Evolutionary conservation across 129 eudicot species (phyloP), one percentile per base, ranked within the genome.

Genomic region (Deinandra increscens): DNA sequence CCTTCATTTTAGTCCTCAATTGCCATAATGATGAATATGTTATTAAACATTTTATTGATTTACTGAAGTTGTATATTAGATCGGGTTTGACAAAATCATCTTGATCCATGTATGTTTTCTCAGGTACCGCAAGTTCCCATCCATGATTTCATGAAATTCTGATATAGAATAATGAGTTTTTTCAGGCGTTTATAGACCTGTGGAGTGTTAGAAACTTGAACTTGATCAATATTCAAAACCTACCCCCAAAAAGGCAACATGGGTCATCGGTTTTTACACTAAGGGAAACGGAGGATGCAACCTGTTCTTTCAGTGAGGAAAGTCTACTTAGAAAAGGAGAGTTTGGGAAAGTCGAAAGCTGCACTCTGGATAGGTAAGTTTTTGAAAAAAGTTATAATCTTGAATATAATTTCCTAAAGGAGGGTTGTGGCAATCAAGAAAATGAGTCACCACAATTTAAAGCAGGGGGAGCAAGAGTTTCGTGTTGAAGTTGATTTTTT

Each of bases 401-500:
- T 67, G 62, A 19, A 29, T 14, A 23, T 3, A 20, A 7, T 26
- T 61, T 70, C 71, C 12, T 29, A 39, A 38, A 60, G 34, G 60
- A 79, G 84, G 97, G 79, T 91, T 74, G 97, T 93, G 26, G 98
- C 97, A 61, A 93, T 93, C 84, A 93, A 93, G 92, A 93, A 93
- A 81, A 93, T 93, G 98, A 87, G 74, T 75, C 86, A 78, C 98
- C 98, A 17, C 82, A 88, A 14, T 81, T 82, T 36, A 93, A 81
- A 77, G 89, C 79, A 69, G 91, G 98, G 98, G 60, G 98, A 93
- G 77, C 86, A 95, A 0, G 98, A 93, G 69, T 93, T 93, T 60
- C 90, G 98, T 3, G 98, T 93, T 58, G 98, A 93, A 78, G 98
- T 93, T 42, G 98, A 93, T 84, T 89, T 93, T 13, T 78, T 93